A percentile compares a stretch with the other conserved stretches of the same genome.
Conservation (phyloP, 1,139 yeast genomes). For the Yamadazyma atmosphaerica region DNA sequence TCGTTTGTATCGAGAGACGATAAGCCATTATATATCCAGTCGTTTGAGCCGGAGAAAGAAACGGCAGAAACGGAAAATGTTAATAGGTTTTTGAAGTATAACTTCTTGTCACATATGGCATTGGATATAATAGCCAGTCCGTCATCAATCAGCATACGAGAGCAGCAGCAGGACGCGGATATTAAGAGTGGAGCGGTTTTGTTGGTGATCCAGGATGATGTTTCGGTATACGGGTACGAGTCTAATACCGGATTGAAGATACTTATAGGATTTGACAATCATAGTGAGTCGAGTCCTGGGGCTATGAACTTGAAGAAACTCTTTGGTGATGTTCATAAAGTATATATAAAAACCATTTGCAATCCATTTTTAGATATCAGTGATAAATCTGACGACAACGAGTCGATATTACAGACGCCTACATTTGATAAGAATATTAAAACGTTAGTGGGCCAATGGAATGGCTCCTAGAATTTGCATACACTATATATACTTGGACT, state of each 20-base stretch:
- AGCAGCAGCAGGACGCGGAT: constrained; percentile 34
- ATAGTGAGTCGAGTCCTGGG: constrained; percentile 6
- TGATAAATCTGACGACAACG: constrained; percentile 23
- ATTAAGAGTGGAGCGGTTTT: constrained; percentile 29
- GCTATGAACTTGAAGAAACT: constrained; percentile 22
- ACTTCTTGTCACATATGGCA: constrained; percentile 67
- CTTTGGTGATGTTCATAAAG: constrained; percentile 46
- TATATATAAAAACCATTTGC: constrained; percentile 51
- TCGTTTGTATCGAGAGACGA: constrained; percentile 57
- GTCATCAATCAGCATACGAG: constrained; percentile 37
- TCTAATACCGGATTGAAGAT: constrained; percentile 62
- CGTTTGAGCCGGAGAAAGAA: constrained; percentile 30
- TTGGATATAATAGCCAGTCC: constrained; percentile 63
- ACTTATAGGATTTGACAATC: constrained; percentile 44
- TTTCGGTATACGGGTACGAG: constrained; percentile 62
- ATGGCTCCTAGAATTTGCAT: background rate
- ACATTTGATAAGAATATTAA: constrained; percentile 41
- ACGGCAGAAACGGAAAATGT: constrained; percentile 5
- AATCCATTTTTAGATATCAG: constrained; percentile 52
- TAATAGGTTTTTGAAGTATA: constrained; percentile 55
- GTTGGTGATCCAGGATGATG: constrained; percentile 60
- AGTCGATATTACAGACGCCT: constrained; percentile 28
- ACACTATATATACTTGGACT: too few relatives aligned
- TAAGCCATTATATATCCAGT: constrained; percentile 60
- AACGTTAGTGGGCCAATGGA: constrained; percentile 36